Conservation (phyloP, 345 rosid genomes). For the Rhodomyrtus tomentosa region DNA sequence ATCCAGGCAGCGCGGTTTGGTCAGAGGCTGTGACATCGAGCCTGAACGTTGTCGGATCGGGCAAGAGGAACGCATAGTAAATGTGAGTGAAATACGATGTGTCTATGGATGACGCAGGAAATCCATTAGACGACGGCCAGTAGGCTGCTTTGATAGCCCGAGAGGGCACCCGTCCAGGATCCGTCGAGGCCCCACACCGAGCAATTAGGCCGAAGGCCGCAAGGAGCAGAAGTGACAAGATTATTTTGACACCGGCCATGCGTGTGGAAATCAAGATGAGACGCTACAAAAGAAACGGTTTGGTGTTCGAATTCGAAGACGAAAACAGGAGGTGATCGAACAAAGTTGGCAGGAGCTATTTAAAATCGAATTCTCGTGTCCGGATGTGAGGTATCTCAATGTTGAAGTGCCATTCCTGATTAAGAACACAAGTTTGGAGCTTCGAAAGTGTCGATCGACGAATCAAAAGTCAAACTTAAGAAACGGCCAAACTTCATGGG, state of each 20-base stretch:
- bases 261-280: neutral
- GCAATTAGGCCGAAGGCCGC: neutral
- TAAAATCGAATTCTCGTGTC: neutral
- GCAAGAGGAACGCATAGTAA: constrained; percentile 28
- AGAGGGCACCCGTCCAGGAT: neutral
- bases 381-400: neutral
- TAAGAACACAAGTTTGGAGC: neutral
- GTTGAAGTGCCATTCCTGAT: neutral
- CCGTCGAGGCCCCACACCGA: neutral
- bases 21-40: constrained; percentile 17
- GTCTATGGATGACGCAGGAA: constrained; percentile 18
- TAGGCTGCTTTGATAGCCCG: constrained; percentile 27
- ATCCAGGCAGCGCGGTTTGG: constrained; percentile 10
- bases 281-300: neutral
- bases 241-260: neutral
- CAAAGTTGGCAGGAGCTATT: neutral
- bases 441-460: neutral
- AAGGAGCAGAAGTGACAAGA: neutral
- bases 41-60: constrained; percentile 11
- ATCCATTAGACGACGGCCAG: constrained; percentile 22
- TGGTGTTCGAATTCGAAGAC: neutral
- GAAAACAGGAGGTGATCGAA: neutral
- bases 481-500: neutral
- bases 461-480: neutral
- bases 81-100: constrained; percentile 33